These are phyloP conservation scores for Xylaria sp. DNA, from an alignment of 2,329 filamentous ascomycete species.

Conservation along the genomic window DNA sequence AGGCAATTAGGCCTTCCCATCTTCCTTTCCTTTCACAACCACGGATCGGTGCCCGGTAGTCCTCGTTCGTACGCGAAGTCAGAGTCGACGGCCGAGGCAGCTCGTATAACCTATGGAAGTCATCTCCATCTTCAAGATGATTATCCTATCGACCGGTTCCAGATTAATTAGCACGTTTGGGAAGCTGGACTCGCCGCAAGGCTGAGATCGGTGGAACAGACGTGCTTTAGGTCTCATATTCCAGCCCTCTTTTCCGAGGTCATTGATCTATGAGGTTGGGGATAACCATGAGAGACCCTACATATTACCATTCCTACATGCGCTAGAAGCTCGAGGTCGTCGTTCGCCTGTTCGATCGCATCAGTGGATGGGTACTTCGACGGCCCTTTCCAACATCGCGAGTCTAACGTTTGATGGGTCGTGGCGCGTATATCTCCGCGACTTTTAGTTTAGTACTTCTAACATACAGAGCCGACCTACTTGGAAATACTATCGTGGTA, in stretches of 20 bases:
- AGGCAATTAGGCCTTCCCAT: constrained; percentile 40
- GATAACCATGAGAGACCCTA: constrained; percentile 82
- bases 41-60: constrained; percentile 85
- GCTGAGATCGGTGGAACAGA: constrained; percentile 67
- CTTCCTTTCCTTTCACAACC: constrained; percentile 41
- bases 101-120: constrained; percentile 82
- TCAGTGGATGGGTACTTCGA: not conserved
- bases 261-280: constrained; percentile 88
- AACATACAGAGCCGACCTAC: too few species aligned
- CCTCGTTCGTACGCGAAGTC: constrained; percentile 63
- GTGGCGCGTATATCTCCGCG: too few species aligned
- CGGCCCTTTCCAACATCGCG: not conserved
- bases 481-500: too few species aligned
- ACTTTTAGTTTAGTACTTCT: too few species aligned
- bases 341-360: not conserved
- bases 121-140: constrained; percentile 73
- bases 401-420: too few species aligned
- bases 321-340: not conserved
- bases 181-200: constrained; percentile 68
- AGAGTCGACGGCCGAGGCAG: constrained; percentile 81
- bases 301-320: constrained; percentile 47
- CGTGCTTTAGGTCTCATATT: constrained; percentile 76
- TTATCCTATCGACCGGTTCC: constrained; percentile 95
- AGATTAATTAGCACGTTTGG: constrained; percentile 68
- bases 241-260: constrained; percentile 85